These are phyloP conservation scores for Xenoacremonium recifei DNA, from an alignment of 2,329 filamentous ascomycete species.

Conservation along the genomic window DNA sequence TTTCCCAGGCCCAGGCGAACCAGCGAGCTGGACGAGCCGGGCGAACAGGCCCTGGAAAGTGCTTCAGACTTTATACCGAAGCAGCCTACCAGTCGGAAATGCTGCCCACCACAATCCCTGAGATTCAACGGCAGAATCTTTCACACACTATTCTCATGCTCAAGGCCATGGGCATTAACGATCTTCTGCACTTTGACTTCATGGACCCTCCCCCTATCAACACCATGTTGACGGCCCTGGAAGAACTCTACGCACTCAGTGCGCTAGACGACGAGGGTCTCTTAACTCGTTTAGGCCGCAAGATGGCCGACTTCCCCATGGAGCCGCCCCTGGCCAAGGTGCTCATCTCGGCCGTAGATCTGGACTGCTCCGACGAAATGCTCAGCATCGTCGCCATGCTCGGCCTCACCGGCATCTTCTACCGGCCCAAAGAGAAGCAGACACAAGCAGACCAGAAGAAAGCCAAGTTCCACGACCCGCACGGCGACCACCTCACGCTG, in stretches of 20 bases:
- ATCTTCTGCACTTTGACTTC: constrained; percentile 95
- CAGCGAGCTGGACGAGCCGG: constrained; percentile 91
- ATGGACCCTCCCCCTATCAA: constrained; percentile 98
- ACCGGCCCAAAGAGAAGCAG: constrained; percentile 96
- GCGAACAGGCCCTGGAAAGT: constrained; percentile 92
- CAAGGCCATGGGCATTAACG: constrained; percentile 99
- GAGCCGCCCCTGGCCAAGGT: constrained; percentile 89
- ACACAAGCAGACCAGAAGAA: constrained; percentile 96
- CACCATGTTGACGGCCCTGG: constrained; percentile 93
- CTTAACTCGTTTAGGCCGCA: constrained; percentile 84
- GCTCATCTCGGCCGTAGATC: constrained; percentile 81
- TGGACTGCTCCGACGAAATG: constrained; percentile 89
- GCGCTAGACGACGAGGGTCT: constrained; percentile 95
- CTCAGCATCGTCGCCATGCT: constrained; percentile 95
- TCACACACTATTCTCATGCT: constrained; percentile 94
- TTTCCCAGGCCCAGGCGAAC: constrained; percentile 94
- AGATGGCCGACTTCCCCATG: constrained; percentile 99
- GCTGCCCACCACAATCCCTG: constrained; percentile 92
- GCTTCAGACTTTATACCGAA: constrained; percentile 93
- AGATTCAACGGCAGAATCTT: constrained; percentile 93
- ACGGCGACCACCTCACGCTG: constrained; percentile 90
- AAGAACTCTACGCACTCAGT: constrained; percentile 89
- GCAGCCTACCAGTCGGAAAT: constrained; percentile 95
- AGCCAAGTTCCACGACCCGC: constrained; percentile 92
- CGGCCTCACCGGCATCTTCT: constrained; percentile 82